These are phyloP conservation scores for Aegilops longissima DNA, from an alignment of 176 grass and related monocot genomes.

Conservation along the genomic window DNA sequence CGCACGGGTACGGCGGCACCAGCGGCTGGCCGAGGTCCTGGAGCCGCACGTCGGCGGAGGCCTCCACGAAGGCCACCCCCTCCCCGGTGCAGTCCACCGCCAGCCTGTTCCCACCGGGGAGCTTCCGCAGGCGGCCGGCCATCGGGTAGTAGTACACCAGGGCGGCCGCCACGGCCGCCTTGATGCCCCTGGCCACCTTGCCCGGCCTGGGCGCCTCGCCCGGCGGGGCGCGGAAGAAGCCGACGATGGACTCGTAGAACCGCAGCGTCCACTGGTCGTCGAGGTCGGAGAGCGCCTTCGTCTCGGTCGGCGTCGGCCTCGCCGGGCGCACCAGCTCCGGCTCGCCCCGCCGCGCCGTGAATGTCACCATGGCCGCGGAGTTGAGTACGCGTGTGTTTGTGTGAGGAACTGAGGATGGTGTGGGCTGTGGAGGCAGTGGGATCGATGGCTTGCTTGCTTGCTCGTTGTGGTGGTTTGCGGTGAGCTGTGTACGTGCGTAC, in stretches of 20 bases:
- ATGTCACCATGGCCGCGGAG: background rate
- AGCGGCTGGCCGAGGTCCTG: background rate
- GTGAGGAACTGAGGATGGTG: too few relatives aligned
- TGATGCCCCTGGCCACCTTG: background rate
- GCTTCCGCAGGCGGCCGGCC: background rate
- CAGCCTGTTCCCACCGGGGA: background rate
- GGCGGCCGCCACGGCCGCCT: background rate
- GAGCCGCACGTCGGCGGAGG: background rate
- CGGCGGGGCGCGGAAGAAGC: background rate
- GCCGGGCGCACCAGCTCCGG: background rate
- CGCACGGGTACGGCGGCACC: background rate
- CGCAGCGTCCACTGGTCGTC: constrained; percentile 1
- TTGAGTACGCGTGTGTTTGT: too few relatives aligned
- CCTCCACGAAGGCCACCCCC: background rate
- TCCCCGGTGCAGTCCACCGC: background rate
- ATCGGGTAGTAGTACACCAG: constrained; percentile 1
- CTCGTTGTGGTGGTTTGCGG: background rate
- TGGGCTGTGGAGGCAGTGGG: too few relatives aligned
- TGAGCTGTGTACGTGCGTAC: background rate
- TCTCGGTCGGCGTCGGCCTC: background rate
- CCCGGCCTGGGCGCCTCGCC: background rate
- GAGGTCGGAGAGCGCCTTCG: background rate
- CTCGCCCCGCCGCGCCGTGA: background rate
- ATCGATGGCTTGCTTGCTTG: background rate
- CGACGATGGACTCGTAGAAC: background rate